Evolutionary conservation across 2,329 filamentous ascomycete species (phyloP), one percentile per base, ranked within the genome.

Genomic region (Fusarium brachygibbosum): DNA sequence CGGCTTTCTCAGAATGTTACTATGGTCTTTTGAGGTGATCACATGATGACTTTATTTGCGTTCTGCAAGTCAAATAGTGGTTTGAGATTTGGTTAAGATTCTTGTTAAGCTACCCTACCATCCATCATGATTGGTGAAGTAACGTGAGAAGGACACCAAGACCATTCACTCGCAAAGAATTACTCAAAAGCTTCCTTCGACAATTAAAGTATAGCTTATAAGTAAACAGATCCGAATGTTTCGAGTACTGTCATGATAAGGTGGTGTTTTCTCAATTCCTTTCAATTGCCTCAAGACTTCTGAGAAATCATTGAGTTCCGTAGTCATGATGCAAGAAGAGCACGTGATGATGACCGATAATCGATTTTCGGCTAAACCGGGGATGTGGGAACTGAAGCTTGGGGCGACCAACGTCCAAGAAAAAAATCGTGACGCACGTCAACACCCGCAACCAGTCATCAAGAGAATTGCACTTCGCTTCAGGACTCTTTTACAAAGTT

Each of bases 381-480:
- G 58, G 58, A 51, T 61, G 25, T 37, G 52, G 8, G 35, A 42
- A 40, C 61, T 42, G 37, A 46, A 64, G 51, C 51, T 48, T 21
- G 58, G 34, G 11, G 32, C 40, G 17, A 38, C 49, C 50, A 58
- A 51, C 49, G 46, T 65, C 69, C 71, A 75, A 75, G 75, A 75
- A 75, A 72, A 63, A 68, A 58, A 69, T 73, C 69, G 72, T 73
- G 67, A 75, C 63, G 72, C 65, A 75, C 71, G 58, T 58, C 69
- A 72, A 63, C 58, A 65, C 51, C 49, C 68, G 54, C 69, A 67
- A 61, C 25, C 35, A 59, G 40, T 50, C 55, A 65, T 60, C 55
- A 49, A 55, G 21, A 70, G 65, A 67, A 72, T 65, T 57, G 54
- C 58, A 56, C 19, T 51, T 53, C n/a, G 41, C 48, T 58, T 71